Conservation (phyloP, 176 grass and related monocot species). For the Poa pratensis region DNA sequence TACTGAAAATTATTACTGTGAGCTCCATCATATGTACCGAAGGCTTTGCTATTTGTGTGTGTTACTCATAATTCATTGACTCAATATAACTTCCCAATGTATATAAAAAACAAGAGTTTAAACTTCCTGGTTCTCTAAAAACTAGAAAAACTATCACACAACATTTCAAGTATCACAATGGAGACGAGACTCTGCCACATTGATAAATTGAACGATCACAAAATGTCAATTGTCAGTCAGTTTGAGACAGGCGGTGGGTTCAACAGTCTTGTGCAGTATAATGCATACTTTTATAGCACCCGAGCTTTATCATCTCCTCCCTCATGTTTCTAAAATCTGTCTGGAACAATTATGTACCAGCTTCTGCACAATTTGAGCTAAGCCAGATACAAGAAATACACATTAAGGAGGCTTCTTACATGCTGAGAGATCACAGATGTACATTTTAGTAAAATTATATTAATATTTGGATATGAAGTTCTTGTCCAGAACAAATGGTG, state of each 20-base stretch:
- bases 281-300: neutral
- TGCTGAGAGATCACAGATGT: neutral
- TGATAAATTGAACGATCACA: neutral
- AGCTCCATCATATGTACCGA: neutral
- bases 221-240: neutral
- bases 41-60: neutral
- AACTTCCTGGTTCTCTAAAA: neutral
- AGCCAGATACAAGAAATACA: conserved; percentile 22
- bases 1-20: neutral
- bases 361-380: conserved; percentile 32
- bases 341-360: conserved; percentile 40
- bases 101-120: neutral
- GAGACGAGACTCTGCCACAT: no score
- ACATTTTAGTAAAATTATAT: conserved; percentile 2
- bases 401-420: neutral
- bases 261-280: neutral
- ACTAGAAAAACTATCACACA: neutral
- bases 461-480: conserved; percentile 13
- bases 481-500: conserved; percentile 31
- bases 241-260: neutral
- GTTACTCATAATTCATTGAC: neutral
- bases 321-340: neutral
- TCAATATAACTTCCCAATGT: neutral
- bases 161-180: no score
- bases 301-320: neutral